A percentile compares a stretch with the other conserved stretches of the same genome.
Conservation (phyloP, 2,329 filamentous ascomycete genomes). For the Purpureocillium takamizusanense region DNA sequence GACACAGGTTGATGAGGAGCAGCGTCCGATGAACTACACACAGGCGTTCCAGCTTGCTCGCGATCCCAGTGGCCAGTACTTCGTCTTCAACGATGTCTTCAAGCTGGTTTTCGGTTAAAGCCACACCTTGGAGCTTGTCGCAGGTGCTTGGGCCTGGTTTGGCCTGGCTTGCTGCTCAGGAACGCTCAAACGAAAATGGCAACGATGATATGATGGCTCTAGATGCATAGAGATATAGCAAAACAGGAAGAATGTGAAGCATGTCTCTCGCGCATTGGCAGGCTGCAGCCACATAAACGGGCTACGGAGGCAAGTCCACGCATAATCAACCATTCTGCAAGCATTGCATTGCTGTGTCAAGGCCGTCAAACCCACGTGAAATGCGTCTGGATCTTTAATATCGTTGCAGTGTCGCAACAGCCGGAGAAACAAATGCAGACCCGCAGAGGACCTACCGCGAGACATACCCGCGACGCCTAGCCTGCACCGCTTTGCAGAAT, state of each 20-base stretch:
- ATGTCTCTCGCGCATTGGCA: constrained; percentile 1
- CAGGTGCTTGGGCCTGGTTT: too few relatives aligned
- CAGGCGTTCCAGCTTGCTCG: constrained; percentile 81
- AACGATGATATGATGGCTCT: constrained; percentile 1
- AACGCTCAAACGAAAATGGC: not conserved
- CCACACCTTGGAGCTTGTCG: not conserved
- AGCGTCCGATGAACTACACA: constrained; percentile 81
- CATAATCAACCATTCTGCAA: constrained; percentile 3
- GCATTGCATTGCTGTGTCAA: too few relatives aligned
- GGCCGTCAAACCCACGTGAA: too few relatives aligned
- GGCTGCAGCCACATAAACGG: constrained; percentile 4
- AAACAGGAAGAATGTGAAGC: not conserved
- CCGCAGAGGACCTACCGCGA: too few relatives aligned
- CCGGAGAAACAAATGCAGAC: too few relatives aligned
- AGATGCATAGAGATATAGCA: not conserved
- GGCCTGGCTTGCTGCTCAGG: not conserved
- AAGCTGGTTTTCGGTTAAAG: constrained; percentile 65
- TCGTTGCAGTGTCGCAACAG: too few relatives aligned
- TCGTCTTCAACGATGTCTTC: constrained; percentile 92
- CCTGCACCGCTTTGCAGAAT: too few relatives aligned
- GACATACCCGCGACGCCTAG: too few relatives aligned
- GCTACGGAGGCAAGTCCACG: constrained; percentile 3
- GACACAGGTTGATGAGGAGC: constrained; percentile 73
- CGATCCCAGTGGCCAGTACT: constrained; percentile 61
- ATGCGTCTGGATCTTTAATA: too few relatives aligned